A percentile compares a stretch with the other conserved stretches of the same genome.
Evolutionary conservation across 2,329 filamentous ascomycete species (phyloP).

Genomic region (Ophiostoma sp.): DNA sequence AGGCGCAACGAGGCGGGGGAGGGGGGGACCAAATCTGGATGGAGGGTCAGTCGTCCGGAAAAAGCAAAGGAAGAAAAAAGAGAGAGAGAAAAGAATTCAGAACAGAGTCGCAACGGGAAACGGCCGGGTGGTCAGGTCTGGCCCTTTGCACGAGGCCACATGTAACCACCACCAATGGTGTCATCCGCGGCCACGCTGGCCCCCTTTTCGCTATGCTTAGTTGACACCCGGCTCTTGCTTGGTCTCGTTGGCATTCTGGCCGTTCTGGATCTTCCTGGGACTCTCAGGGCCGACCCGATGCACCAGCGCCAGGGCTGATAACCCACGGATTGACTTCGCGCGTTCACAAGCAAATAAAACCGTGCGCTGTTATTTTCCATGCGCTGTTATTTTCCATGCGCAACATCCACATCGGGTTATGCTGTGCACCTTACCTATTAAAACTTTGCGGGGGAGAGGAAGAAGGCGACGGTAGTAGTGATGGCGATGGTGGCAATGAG

Average conservation of each 20-base stretch:
- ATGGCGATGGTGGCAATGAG: neutral
- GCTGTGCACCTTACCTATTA: neutral
- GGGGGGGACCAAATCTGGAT: neutral
- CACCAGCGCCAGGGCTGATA: conserved; percentile 4
- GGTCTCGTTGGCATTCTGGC: too few relatives aligned
- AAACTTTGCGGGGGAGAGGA: neutral
- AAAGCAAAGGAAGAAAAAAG: neutral
- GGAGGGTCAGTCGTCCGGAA: neutral
- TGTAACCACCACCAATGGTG: neutral
- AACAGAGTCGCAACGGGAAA: neutral
- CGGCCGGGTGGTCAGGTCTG: neutral
- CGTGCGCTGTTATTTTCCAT: neutral
- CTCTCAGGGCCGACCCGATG: conserved; percentile 10
- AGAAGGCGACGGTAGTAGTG: neutral
- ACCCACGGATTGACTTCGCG: neutral
- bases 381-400: neutral
- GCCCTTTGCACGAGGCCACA: neutral
- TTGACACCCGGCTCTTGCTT: neutral
- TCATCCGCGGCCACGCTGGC: neutral
- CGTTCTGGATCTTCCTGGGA: neutral
- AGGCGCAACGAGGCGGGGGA: too few relatives aligned
- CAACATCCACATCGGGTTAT: neutral
- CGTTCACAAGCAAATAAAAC: conserved; percentile 14
- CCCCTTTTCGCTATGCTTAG: neutral
- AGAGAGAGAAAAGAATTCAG: neutral